These are phyloP conservation scores for Kwoniella dejecticola DNA, from an alignment of 768 basidiomycete species.

Conservation along the genomic window DNA sequence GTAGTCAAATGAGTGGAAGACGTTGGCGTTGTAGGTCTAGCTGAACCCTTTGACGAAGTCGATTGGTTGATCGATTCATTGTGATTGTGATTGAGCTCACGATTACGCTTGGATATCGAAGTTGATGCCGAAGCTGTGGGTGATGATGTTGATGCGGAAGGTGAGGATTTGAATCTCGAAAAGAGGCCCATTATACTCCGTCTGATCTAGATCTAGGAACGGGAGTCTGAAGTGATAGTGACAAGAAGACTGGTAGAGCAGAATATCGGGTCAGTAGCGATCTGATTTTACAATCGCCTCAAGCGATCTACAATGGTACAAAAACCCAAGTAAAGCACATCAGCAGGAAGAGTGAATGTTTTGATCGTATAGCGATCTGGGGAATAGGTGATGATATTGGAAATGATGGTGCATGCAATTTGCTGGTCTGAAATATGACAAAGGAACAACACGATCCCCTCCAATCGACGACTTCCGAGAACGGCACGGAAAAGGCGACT, in stretches of 20 bases:
- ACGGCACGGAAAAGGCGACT: too few species aligned
- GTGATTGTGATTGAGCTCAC: not conserved
- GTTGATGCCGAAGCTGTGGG: not conserved
- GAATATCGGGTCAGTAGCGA: too few species aligned
- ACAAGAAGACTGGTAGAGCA: too few species aligned
- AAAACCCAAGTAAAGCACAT: too few species aligned
- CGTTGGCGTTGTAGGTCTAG: conserved; percentile 14
- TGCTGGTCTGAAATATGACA: conserved; percentile 1
- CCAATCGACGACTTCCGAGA: too few species aligned
- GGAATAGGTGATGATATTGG: conserved; percentile 1
- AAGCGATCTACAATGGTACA: too few species aligned
- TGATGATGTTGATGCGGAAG: conserved; percentile 1
- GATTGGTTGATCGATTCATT: not conserved
- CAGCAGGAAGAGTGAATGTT: not conserved
- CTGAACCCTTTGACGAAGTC: not conserved
- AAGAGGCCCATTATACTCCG: conserved; percentile 15
- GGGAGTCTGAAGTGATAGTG: too few species aligned
- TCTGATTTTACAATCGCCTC: too few species aligned
- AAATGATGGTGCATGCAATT: too few species aligned
- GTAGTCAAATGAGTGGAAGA: not conserved
- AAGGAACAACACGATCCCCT: conserved; percentile 4
- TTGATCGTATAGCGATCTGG: not conserved
- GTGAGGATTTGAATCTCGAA: conserved; percentile 9
- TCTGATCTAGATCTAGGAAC: not conserved
- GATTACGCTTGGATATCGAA: conserved; percentile 1